Percentiles rank a stretch among this genome's conserved stretches.
phyloP scores from a whole-genome alignment of 140 eudicot species.

The Ambrosia hybrid region DNA sequence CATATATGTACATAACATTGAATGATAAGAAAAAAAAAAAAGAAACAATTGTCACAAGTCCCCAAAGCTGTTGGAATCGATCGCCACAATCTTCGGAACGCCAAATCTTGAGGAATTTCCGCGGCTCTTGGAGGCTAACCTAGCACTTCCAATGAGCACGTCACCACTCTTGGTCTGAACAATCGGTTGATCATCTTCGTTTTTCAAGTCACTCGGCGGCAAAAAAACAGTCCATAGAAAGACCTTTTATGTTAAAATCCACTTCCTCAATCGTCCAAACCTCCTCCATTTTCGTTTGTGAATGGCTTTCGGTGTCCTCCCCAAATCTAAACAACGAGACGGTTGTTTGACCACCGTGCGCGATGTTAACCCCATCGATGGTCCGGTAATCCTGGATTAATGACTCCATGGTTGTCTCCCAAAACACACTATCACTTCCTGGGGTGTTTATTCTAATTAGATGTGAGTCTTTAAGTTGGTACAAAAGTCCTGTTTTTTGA shows the following conservation, averaged over 20 bases:
- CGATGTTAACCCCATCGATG: conserved; percentile 66
- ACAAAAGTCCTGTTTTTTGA: conserved; percentile 81
- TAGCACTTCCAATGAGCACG: conserved; percentile 21
- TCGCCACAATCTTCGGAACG: conserved; percentile 41
- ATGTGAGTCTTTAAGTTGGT: conserved; percentile 80
- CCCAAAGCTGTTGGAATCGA: conserved; percentile 42
- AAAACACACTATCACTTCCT: conserved; percentile 42
- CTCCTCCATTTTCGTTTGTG: conserved; percentile 84
- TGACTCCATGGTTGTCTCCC: conserved; percentile 52
- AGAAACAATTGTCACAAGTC: conserved; percentile 31
- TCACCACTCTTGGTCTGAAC: conserved; percentile 24
- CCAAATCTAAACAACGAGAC: conserved; percentile 80
- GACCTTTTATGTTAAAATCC: conserved; percentile 84
- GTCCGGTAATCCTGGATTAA: conserved; percentile 69
- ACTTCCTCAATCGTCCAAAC: conserved; percentile 89
- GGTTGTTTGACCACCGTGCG: conserved; percentile 67
- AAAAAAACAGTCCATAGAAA: conserved; percentile 70
- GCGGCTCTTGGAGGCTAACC: conserved; percentile 34
- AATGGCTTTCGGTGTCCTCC: conserved; percentile 59
- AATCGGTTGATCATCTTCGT: conserved; percentile 49
- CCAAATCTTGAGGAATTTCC: conserved; percentile 40
- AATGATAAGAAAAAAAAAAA: no score
- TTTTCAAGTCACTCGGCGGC: conserved; percentile 83
- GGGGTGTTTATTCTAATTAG: conserved; percentile 59
- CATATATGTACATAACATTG: conserved; percentile 23